Percentiles rank a stretch among this genome's conserved stretches.
phyloP scores from a whole-genome alignment of 768 basidiomycete genomes.

The Calocybe cyanea region DNA sequence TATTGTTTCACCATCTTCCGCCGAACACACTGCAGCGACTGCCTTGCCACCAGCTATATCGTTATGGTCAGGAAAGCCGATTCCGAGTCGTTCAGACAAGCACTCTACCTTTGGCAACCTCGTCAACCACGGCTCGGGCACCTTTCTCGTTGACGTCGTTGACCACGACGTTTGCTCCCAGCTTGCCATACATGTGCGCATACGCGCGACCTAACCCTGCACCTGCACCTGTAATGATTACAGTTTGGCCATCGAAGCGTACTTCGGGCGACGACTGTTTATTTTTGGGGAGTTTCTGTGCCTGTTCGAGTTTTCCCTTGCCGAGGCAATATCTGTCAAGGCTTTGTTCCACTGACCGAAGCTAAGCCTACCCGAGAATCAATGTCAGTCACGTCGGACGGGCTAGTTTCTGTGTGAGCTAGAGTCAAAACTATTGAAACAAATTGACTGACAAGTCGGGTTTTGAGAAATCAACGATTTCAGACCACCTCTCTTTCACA shows the following conservation, averaged over 20 bases:
- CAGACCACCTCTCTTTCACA: conserved; percentile 79
- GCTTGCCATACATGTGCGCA: conserved; percentile 84
- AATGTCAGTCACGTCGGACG: conserved; percentile 57
- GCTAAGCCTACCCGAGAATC: conserved; percentile 45
- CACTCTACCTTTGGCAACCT: conserved; percentile 69
- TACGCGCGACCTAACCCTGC: conserved; percentile 92
- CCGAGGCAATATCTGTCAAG: not conserved
- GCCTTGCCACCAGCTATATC: conserved; percentile 87
- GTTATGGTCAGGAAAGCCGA: not conserved
- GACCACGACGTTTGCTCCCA: conserved; percentile 95
- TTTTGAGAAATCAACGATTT: conserved; percentile 76
- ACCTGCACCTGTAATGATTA: conserved; percentile 92
- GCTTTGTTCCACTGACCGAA: not conserved
- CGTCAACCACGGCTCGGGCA: conserved; percentile 81
- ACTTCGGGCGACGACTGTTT: conserved; percentile 65
- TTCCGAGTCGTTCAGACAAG: not conserved
- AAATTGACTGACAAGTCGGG: conserved; percentile 57
- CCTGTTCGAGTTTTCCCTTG: conserved; percentile 56
- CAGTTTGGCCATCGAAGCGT: conserved; percentile 85
- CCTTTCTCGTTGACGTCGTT: conserved; percentile 91
- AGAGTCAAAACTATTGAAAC: not conserved
- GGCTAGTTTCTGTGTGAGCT: conserved; percentile 45
- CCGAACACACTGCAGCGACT: conserved; percentile 75
- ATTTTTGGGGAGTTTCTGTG: conserved; percentile 63
- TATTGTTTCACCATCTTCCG: conserved; percentile 87